phyloP scores from a whole-genome alignment of 371 early-diverging fungal genomes.

The Mucor lusitanicus region DNA sequence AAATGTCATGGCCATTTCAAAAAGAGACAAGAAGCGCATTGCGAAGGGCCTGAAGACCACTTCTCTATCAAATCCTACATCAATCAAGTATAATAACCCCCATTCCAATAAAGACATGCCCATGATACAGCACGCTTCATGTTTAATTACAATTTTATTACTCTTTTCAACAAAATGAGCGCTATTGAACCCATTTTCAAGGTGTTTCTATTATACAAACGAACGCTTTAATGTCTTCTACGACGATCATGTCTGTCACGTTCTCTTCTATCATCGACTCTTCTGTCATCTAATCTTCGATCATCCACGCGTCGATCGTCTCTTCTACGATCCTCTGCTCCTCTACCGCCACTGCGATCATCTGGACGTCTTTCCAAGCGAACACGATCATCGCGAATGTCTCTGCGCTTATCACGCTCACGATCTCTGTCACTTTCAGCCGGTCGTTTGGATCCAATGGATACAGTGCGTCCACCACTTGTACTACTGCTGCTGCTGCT shows the following conservation, averaged over 20 bases:
- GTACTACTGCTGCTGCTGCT: neutral
- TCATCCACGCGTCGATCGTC: slow-evolving; percentile 27
- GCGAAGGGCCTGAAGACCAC: no score
- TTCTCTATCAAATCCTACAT: no score
- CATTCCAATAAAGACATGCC: no score
- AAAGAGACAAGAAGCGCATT: no score
- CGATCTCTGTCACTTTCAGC: slow-evolving; percentile 5
- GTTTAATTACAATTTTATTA: neutral
- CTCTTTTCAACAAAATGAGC: neutral
- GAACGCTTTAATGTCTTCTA: neutral
- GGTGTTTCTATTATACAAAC: neutral
- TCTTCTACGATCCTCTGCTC: slow-evolving; percentile 22
- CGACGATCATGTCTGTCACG: slow-evolving; percentile 19
- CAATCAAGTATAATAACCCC: no score
- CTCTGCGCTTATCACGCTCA: slow-evolving; percentile 9
- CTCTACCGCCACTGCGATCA: slow-evolving; percentile 1
- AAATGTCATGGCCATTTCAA: no score
- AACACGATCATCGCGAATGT: neutral
- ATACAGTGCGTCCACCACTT: neutral
- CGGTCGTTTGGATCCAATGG: slow-evolving; percentile 4
- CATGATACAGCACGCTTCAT: no score
- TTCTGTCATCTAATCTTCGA: slow-evolving; percentile 18
- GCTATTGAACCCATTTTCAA: neutral
- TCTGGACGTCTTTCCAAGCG: slow-evolving; percentile 8
- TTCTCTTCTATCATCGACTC: slow-evolving; percentile 22